phyloP scores from a whole-genome alignment of 2,329 filamentous ascomycete species.

The Talaromyces amestolkiae region DNA sequence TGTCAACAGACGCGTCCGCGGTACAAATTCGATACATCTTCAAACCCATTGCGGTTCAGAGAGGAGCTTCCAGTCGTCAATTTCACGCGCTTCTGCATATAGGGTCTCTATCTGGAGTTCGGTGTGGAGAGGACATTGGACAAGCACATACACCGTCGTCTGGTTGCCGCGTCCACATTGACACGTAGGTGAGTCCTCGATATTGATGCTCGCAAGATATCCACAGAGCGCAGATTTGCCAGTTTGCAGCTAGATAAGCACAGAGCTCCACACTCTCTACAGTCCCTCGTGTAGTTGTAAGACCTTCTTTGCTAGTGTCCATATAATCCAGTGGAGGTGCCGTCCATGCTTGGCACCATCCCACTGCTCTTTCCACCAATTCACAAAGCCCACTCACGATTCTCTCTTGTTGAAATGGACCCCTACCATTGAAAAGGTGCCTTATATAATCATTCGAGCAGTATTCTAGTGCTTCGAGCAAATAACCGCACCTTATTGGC shows the following conservation, averaged over 20 bases:
- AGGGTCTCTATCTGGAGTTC: not conserved
- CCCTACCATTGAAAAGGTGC: no score
- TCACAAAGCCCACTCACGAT: not conserved
- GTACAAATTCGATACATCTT: not conserved
- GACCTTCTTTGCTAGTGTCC: not conserved
- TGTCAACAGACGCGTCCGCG: not conserved
- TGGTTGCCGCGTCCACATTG: not conserved
- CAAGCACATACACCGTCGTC: not conserved
- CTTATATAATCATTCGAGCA: no score
- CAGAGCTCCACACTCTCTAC: not conserved
- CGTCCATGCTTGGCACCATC: not conserved
- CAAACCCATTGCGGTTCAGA: not conserved
- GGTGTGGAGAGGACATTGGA: not conserved
- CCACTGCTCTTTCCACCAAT: conserved; percentile 9
- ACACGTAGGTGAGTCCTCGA: not conserved
- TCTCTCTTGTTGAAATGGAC: no score
- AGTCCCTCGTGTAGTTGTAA: not conserved
- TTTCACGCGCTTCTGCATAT: not conserved
- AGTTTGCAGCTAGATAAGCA: not conserved
- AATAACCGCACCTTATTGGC: no score
- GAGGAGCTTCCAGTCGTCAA: not conserved
- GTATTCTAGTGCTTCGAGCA: no score
- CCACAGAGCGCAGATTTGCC: not conserved
- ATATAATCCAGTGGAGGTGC: not conserved
- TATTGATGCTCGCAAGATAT: not conserved